Percentiles rank a stretch among this genome's conserved stretches.
Conservation (phyloP, 2,329 filamentous ascomycete genomes). For the Talaromyces sp. region DNA sequence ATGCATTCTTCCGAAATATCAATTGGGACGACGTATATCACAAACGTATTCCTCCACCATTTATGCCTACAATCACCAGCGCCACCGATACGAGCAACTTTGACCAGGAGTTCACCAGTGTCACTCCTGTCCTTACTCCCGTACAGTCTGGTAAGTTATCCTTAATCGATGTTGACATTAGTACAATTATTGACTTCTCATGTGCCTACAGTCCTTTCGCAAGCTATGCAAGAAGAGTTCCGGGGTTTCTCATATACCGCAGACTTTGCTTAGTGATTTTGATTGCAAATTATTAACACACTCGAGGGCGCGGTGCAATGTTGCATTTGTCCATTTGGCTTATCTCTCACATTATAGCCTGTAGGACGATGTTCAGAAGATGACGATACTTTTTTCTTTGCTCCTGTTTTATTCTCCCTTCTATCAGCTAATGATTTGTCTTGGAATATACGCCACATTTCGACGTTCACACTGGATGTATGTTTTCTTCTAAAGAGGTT, state of each 20-base stretch:
- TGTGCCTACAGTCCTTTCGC: slow-evolving; percentile 69
- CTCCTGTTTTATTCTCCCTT: neutral
- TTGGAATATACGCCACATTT: slow-evolving; percentile 16
- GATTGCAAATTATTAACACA: neutral
- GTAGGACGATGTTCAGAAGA: slow-evolving; percentile 5
- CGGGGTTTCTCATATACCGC: slow-evolving; percentile 96
- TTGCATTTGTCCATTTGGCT: slow-evolving; percentile 4
- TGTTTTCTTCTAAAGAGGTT: neutral
- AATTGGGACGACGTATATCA: slow-evolving; percentile 99
- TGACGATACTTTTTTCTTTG: neutral
- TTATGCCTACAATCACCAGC: slow-evolving; percentile 83
- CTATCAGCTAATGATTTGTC: slow-evolving; percentile 11
- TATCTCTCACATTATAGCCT: neutral
- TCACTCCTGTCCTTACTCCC: slow-evolving; percentile 93
- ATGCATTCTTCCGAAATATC: slow-evolving; percentile 95
- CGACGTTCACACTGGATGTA: slow-evolving; percentile 5
- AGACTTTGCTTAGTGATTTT: slow-evolving; percentile 66
- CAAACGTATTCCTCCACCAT: slow-evolving; percentile 85
- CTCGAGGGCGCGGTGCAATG: slow-evolving; percentile 3
- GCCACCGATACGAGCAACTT: slow-evolving; percentile 99
- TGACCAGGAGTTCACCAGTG: slow-evolving; percentile 96
- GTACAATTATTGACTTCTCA: slow-evolving; percentile 22
- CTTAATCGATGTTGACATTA: slow-evolving; percentile 5
- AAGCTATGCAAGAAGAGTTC: slow-evolving; percentile 99
- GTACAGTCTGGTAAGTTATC: slow-evolving; percentile 83